These are phyloP conservation scores for Penicillium olsonii DNA, from an alignment of 2,329 filamentous ascomycete species.

Conservation along the genomic window DNA sequence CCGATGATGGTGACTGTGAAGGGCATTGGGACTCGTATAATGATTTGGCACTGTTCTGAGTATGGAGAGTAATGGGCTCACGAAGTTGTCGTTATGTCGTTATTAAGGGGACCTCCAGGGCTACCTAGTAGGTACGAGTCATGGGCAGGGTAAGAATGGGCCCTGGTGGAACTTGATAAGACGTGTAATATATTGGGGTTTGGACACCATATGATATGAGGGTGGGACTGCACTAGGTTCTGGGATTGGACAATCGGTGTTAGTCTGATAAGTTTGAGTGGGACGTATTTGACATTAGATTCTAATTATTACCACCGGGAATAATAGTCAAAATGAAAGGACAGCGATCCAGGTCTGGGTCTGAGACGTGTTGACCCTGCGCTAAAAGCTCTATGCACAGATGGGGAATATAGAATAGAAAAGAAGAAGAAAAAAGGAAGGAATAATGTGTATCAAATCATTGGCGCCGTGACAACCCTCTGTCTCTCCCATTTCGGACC, in stretches of 20 bases:
- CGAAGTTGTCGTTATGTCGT: too few species aligned
- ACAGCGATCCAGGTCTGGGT: background rate
- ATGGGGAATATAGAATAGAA: constrained; percentile 25
- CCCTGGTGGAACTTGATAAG: too few species aligned
- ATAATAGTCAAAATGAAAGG: background rate
- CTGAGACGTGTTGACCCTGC: background rate
- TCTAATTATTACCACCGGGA: background rate
- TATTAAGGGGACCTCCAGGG: too few species aligned
- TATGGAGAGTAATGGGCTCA: too few species aligned
- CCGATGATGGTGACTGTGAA: constrained; percentile 56
- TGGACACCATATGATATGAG: background rate
- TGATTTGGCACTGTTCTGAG: too few species aligned
- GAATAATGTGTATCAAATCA: constrained; percentile 25
- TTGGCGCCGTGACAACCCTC: constrained; percentile 28
- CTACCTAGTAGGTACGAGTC: too few species aligned
- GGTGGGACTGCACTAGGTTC: too few species aligned
- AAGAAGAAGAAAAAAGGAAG: constrained; percentile 1
- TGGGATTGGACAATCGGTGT: too few species aligned
- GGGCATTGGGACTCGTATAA: too few species aligned
- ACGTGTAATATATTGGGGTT: background rate
- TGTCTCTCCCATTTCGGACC: constrained; percentile 30
- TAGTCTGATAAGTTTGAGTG: too few species aligned
- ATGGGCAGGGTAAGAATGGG: background rate
- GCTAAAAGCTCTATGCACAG: background rate
- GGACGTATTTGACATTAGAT: background rate